Percentiles rank a stretch among this genome's conserved stretches.
Conservation (phyloP, 2,329 filamentous ascomycete species). For the Malbranchea zuffiana region DNA sequence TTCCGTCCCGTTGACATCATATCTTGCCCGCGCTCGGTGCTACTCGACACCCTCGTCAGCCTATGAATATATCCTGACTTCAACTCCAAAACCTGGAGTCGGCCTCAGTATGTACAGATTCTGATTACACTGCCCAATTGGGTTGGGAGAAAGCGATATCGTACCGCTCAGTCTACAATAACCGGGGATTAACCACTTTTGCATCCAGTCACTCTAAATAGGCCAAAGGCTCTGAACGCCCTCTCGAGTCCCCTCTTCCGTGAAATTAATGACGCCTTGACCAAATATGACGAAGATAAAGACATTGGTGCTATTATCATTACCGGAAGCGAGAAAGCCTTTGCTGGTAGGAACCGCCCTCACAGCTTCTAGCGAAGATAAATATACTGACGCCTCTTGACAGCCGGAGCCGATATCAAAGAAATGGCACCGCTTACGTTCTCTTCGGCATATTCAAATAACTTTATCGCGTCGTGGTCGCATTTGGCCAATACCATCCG, state of each 20-base stretch:
- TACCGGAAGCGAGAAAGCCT: constrained; percentile 80
- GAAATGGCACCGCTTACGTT: constrained; percentile 95
- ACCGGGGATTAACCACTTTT: no score
- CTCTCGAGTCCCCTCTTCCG: constrained; percentile 80
- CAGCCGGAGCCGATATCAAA: constrained; percentile 92
- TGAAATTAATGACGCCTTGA: constrained; percentile 74
- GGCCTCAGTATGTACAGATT: constrained; percentile 57
- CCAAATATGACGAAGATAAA: constrained; percentile 57
- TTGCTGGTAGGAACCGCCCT: constrained; percentile 46
- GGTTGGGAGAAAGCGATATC: no score
- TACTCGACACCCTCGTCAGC: constrained; percentile 36
- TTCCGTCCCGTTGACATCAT: constrained; percentile 27
- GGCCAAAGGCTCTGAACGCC: constrained; percentile 91
- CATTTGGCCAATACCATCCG: constrained; percentile 71
- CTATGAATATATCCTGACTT: constrained; percentile 76
- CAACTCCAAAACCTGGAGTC: constrained; percentile 76
- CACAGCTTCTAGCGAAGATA: neutral
- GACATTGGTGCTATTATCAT: constrained; percentile 67
- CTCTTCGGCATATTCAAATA: constrained; percentile 69
- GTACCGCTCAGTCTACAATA: no score
- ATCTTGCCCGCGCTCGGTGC: constrained; percentile 24
- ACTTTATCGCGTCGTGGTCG: constrained; percentile 96
- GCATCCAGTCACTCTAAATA: constrained; percentile 70
- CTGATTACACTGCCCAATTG: no score
- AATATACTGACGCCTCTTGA: constrained; percentile 3